Evolutionary conservation across 768 basidiomycete species (phyloP).

Genomic region (Amanita phalloides): DNA sequence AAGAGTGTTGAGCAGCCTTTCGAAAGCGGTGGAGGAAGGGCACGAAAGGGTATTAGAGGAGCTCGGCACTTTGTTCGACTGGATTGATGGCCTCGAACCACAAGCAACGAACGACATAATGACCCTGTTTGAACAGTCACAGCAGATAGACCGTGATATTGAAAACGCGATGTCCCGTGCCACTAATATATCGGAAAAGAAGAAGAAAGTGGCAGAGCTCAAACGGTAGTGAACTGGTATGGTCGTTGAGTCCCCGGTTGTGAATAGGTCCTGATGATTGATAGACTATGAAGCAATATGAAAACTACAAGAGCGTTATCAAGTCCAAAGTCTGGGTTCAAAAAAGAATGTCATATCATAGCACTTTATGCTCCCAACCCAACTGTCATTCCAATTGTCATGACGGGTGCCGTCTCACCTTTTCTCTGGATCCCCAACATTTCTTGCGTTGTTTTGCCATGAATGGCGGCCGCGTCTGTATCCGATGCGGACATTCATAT

Average conservation of each 20-base stretch:
- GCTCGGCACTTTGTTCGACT: slow-evolving; percentile 8
- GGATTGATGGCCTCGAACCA: slow-evolving; percentile 8
- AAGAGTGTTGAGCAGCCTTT: background rate
- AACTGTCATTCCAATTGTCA: slow-evolving; percentile 11
- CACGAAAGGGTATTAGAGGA: slow-evolving; percentile 5
- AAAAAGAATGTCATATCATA: background rate
- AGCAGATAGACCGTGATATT: slow-evolving; percentile 1
- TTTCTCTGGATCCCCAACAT: slow-evolving; percentile 8
- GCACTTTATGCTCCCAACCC: slow-evolving; percentile 6
- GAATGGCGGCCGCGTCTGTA: slow-evolving; percentile 3
- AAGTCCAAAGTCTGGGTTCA: background rate
- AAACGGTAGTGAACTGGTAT: slow-evolving; percentile 2
- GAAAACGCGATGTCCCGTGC: too few species aligned
- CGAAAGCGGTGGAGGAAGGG: background rate
- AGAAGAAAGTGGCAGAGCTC: too few species aligned
- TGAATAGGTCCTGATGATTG: background rate
- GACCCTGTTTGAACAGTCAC: slow-evolving; percentile 5
- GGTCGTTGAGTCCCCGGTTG: background rate
- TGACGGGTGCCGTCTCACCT: slow-evolving; percentile 2
- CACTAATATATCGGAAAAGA: too few species aligned
- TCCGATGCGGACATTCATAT: slow-evolving; percentile 9
- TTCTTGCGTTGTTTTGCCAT: slow-evolving; percentile 1
- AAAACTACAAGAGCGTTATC: slow-evolving; percentile 6
- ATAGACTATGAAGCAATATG: background rate
- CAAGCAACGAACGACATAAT: slow-evolving; percentile 9